Evolutionary conservation across 2,329 filamentous ascomycete genomes (phyloP), one percentile per base, ranked within the genome.

Genomic region (Pestalotiopsis sp.): DNA sequence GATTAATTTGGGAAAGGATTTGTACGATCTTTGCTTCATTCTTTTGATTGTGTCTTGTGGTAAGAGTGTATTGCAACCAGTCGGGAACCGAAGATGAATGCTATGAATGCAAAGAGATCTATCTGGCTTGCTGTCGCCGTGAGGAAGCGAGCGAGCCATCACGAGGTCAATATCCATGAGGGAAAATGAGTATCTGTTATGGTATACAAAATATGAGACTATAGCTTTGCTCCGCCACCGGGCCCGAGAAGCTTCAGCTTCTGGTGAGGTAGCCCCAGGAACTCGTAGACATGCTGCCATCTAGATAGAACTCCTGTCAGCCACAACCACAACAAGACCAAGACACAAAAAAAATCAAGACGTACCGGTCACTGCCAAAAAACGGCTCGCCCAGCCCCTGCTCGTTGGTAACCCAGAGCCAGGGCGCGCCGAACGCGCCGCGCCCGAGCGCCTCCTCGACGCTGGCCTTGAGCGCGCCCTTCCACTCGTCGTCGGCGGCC

Each of bases 391-490:
- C 84, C 68, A 84, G 78, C 0, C 90, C 91, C 70, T 85, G 78
- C 1, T 76, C 77, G 73, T 91, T 89, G 20, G 83, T 85, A 3
- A 90, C 92, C 86, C 89, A 90, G 70, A 93, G 84, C 92, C 93
- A 95, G 1, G 93, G 93, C 64, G 89, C 89, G 0, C 93, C 93
- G 78, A 93, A 95, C 0, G 92, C 93, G 0, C 92, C 93, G 64
- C 81, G 82, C 49, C 88, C 86, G 17, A 93, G 78, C 0, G 88
- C 91, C 71, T 85, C 84, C 69, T 88, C 84, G 20, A 92, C 94
- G 58, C 85, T 85, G 4, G 79, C 81, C 69, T 86, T 85, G 36
- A 94, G 79, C 38, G 71, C 72, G 11, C 78, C 76, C 77, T 81
- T 85, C 72, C 82, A 77, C 71, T 86, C 80, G 4, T 84, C 82